Evolutionary conservation across 129 eudicot genomes (phyloP).

Genomic region (Arctium minus): DNA sequence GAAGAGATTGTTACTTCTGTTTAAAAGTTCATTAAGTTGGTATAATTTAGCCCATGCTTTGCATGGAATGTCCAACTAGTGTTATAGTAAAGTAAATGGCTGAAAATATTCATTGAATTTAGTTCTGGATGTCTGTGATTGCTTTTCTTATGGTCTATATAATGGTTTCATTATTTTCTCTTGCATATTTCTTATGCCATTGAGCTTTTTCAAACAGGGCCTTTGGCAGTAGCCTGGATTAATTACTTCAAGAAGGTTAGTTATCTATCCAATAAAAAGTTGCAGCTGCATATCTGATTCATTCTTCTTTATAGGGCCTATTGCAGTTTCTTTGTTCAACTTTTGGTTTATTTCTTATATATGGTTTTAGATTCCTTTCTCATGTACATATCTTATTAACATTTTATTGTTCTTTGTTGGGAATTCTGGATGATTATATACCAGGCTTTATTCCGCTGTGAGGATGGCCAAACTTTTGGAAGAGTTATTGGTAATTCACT

Average conservation of each 20-base stretch:
- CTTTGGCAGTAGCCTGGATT: conserved; percentile 57
- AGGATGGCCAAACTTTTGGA: conserved; percentile 62
- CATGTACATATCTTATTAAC: not conserved
- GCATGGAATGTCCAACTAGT: not conserved
- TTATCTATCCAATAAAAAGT: not conserved
- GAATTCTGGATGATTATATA: not conserved
- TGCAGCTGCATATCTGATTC: not conserved
- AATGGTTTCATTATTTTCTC: not conserved
- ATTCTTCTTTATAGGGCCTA: not conserved
- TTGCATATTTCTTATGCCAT: conserved; percentile 7
- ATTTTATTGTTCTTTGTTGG: not conserved
- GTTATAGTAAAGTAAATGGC: not conserved
- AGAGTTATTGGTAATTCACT: conserved; percentile 53
- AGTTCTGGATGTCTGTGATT: not conserved
- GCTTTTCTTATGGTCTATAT: not conserved
- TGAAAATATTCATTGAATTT: not conserved
- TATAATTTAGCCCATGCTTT: no score
- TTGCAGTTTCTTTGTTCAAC: not conserved
- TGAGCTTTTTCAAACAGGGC: conserved; percentile 42
- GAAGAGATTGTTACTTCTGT: no score
- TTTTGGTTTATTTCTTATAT: not conserved
- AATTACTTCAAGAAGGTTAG: conserved; percentile 58
- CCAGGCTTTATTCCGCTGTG: conserved; percentile 58
- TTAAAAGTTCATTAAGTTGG: no score
- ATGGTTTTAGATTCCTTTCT: not conserved